Conservation (phyloP, 768 basidiomycete species). For the Phaffia tasmanica region DNA sequence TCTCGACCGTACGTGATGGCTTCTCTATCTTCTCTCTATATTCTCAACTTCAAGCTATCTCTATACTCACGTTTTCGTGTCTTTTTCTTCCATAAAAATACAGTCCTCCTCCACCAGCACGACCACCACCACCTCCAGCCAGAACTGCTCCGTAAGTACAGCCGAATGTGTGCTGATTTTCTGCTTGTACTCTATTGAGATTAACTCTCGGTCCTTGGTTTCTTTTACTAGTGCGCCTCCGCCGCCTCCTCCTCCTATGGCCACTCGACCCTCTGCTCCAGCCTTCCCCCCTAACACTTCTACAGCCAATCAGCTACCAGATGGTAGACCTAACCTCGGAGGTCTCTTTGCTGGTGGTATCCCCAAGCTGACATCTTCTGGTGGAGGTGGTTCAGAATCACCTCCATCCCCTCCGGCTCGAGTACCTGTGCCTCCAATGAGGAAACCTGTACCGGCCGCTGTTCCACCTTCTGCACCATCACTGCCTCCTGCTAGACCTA, state of each 20-base stretch:
- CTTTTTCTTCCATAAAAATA: neutral
- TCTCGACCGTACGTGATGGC: no score
- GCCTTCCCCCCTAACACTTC: neutral
- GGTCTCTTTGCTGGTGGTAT: conserved; percentile 13
- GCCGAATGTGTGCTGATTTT: neutral
- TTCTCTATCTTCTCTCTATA: no score
- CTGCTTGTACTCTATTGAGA: no score
- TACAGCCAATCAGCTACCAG: neutral
- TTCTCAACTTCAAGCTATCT: no score
- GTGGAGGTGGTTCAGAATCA: neutral
- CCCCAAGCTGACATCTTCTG: conserved; percentile 13
- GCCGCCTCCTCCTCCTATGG: conserved; percentile 2
- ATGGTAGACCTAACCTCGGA: conserved; percentile 13
- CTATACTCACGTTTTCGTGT: no score
- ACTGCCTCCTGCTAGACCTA: no score
- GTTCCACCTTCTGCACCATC: neutral
- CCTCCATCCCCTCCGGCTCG: neutral
- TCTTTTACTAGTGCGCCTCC: neutral
- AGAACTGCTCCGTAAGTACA: neutral
- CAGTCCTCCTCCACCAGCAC: neutral
- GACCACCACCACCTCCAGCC: no score
- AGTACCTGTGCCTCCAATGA: neutral
- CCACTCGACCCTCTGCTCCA: conserved; percentile 1
- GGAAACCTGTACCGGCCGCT: neutral
- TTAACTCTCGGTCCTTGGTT: neutral